Base-by-base conservation (phyloP, 106 monocot genomes). In the Dactylorhiza incarnata region DNA sequence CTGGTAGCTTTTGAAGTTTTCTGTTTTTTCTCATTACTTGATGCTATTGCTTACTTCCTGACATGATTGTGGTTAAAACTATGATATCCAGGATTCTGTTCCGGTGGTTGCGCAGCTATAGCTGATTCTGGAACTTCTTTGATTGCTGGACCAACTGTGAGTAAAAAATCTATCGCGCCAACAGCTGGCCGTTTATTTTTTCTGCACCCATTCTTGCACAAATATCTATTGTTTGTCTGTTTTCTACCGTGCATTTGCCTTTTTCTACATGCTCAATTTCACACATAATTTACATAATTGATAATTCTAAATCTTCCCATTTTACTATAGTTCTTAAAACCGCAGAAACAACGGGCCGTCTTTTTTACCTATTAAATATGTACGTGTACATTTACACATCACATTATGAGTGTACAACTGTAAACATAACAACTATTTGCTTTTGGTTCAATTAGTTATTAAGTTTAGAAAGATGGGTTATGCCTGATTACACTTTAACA, bases 81-180 rank as follows among this genome's bases (percentile, higher is more conserved):
- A 17, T 5, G 5, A 22, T 49, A 12, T 81, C 45, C 45, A 87
- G 87, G 87, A 65, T 79, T 83, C 43, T 90, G 90, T 81, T 68
- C 83, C 53, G 76, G 83, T 14, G 85, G 90, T 37, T 37, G 37
- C 37, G 37, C 37, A 37, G 37, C 37, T 37, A 37, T 37, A 37
- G 37, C 37, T 37, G 90, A 90, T 87, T 90, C 90, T 77, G 90
- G 90, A 78, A 87, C 87, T 66, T 90, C 90, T 54, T 73, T 90
- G 81, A 69, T 90, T 77, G 78, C 90, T 49, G 90, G 90, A 59
- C 90, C 90, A 68, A 90, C 83, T 16, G 90, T 90, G 83, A 49
- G 82, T 76, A 68, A 48, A n/a, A 9, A 48, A 19, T 6, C 50
- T 73, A 23, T 73, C 5, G 5, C 73, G 2, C 6, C 29, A 66